Base-by-base conservation (phyloP, 345 rosid genomes). In the Punica granatum region DNA sequence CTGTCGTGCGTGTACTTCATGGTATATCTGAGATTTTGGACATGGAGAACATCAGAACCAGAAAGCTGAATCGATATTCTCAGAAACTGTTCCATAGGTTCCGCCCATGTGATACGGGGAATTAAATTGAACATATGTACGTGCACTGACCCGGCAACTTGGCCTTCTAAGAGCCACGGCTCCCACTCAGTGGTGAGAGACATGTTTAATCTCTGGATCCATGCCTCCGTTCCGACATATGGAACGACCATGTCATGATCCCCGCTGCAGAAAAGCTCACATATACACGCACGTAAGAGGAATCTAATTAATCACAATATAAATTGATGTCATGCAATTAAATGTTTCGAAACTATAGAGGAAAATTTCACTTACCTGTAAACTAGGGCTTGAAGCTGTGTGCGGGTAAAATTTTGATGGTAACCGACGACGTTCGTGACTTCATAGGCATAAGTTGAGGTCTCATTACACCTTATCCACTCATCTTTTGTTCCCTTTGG, bases 391-490 rank as follows among this genome's bases (percentile, higher is more conserved):
- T 65, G 63, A 26, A 56, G 70, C 6, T 72, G 69, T 18, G 48
- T 43, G 19, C 10, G 11, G 10, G 61, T 75, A 41, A 75, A 67
- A 6, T 51, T 28, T 49, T 42, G 51, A 56, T 77, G 81, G 59
- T 69, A 69, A 21, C 21, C 14, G 41, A 72, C 58, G 12, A 42
- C 44, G 42, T 67, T 75, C 33, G 54, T 18, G 18, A 72, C 15
- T 43, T 78, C 64, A 62, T 32, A 42, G 11, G 30, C 51, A 46
- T 78, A 78, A 54, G 66, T 67, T 41, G 72, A 43, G 15, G 60
- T 53, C 23, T 65, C 63, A 34, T 78, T 74, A 66, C 81, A 78
- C 48, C 81, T 72, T 53, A n/a, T 68, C 81, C 81, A 78, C 15
- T 72, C 69, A 2, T 14, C 25, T 69, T 71, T 63, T 3, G 72